A percentile compares a stretch with the other conserved stretches of the same genome.
These are phyloP conservation scores for Viola odorata DNA, from an alignment of 345 rosid species.

Conservation along the genomic window DNA sequence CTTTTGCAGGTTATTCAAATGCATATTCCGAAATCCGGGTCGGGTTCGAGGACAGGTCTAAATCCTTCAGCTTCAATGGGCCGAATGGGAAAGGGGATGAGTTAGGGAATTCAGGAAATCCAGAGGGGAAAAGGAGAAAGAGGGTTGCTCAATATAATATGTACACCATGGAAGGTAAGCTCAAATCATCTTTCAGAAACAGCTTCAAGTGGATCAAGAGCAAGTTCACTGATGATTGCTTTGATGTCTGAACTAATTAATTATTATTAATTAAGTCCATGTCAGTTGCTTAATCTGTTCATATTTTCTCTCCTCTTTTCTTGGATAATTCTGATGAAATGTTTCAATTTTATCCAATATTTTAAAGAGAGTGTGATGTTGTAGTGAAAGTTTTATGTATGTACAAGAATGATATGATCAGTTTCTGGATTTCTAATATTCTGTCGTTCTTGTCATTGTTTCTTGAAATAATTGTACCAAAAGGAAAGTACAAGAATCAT, in stretches of 20 bases:
- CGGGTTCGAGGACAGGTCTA: slow-evolving; percentile 35
- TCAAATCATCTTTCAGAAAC: slow-evolving; percentile 44
- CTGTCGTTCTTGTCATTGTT: no score
- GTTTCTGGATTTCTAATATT: no score
- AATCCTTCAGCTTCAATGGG: slow-evolving; percentile 53
- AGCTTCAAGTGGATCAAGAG: slow-evolving; percentile 71
- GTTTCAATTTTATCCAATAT: no score
- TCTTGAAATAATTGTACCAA: no score
- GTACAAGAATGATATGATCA: no score
- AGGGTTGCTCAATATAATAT: slow-evolving; percentile 56
- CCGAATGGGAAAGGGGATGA: slow-evolving; percentile 16
- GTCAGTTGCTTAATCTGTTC: no score
- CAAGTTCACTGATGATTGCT: slow-evolving; percentile 34
- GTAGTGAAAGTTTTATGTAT: no score
- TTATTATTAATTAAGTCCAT: no score
- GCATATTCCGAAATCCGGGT: slow-evolving; percentile 25
- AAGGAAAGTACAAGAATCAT: no score
- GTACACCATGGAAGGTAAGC: slow-evolving; percentile 51
- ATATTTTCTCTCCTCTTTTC: no score
- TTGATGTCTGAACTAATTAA: slow-evolving; percentile 8
- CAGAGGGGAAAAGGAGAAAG: slow-evolving; percentile 48
- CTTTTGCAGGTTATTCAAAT: slow-evolving; percentile 33
- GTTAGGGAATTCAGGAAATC: slow-evolving; percentile 29
- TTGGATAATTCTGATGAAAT: no score
- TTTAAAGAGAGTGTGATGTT: no score